Base-by-base conservation (phyloP, 2,329 filamentous ascomycete genomes). In the Amesomyces nigricolor region DNA sequence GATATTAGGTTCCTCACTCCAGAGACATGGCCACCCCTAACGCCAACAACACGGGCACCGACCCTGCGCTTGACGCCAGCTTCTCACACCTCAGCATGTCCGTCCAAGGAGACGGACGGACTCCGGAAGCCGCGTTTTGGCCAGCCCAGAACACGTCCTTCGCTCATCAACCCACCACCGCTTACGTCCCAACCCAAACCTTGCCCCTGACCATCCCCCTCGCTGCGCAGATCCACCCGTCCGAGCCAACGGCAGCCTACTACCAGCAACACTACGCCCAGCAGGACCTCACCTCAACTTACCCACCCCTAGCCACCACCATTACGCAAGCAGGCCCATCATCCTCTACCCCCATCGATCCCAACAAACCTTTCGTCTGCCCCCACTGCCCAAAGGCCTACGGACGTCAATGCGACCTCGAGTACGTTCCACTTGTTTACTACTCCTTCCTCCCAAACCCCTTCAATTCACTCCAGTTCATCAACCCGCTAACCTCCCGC, bases 401-500 rank as follows among this genome's bases (percentile, higher is more conserved):
- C 10, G 5, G 7, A 3, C 47, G 58, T 4, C 40, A 58, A n/a
- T 58, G 58, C 10, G 58, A 59, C 14, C 19, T 58, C 0, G 49
- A 49, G 57, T 59, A 16, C 14, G 47, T 43, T 3, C 14, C 30
- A 8, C n/a, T 11, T 4, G 26, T 17, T 17, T 35, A 1, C 8
- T 43, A 9, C 13, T 19, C 2, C 13, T 3, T 1, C 17, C 13
- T 8, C 19, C 13, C 10, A 11, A 16, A 2, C 9, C 9, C 40
- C 7, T 32, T 14, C 22, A 22, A 22, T 22, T 22, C 43, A 26
- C 9, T 19, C n/a, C 7, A 3, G 11, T 9, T 10, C 4, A 17
- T 8, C 14, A 8, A 26, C 22, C 16, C 6, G 22, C 22, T 26
- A 26, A 26, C 22, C 22, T 5, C 6, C 22, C 2, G 4, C 22